A percentile compares a stretch with the other conserved stretches of the same genome.
phyloP scores from a whole-genome alignment of 106 monocot genomes.

The Platanthera zijinensis region DNA sequence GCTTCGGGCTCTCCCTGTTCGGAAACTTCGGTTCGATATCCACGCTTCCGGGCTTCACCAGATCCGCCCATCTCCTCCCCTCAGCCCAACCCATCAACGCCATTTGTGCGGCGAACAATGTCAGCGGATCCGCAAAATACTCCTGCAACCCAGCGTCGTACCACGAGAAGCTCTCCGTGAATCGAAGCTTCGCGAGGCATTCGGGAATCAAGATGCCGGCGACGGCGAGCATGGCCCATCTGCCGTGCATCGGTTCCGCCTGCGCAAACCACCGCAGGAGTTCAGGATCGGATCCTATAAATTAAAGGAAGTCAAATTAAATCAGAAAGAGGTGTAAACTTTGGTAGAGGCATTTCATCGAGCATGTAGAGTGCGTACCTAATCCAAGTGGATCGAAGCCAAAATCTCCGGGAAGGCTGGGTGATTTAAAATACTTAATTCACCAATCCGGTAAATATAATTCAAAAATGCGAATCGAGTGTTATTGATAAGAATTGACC shows the following conservation, averaged over 20 bases:
- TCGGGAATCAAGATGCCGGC: constrained; percentile 79
- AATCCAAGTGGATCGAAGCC: constrained; percentile 91
- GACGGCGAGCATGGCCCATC: constrained; percentile 94
- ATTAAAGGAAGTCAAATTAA: not conserved
- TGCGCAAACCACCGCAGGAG: constrained; percentile 80
- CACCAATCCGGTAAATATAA: not conserved
- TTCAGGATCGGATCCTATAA: constrained; percentile 77
- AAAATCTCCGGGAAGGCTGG: constrained; percentile 80
- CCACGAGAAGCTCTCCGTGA: constrained; percentile 72
- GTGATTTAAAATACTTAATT: constrained; percentile 1
- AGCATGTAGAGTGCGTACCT: constrained; percentile 28
- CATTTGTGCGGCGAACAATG: constrained; percentile 70
- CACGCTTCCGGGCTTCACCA: constrained; percentile 48
- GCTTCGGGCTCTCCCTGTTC: constrained; percentile 46
- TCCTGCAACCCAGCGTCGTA: constrained; percentile 50
- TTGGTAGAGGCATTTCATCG: not conserved
- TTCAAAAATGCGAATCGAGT: not conserved
- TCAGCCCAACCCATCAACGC: constrained; percentile 83
- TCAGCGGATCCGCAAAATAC: constrained; percentile 70
- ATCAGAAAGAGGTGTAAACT: not conserved
- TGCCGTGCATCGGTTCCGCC: constrained; percentile 79
- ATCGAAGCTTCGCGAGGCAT: constrained; percentile 46
- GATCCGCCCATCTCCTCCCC: constrained; percentile 86
- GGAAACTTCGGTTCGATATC: constrained; percentile 63
- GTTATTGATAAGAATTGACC: constrained; percentile 21